Evolutionary conservation across 1,139 yeast genomes (phyloP), one percentile per base, ranked within the genome.

Genomic region (Candida dubliniensis): DNA sequence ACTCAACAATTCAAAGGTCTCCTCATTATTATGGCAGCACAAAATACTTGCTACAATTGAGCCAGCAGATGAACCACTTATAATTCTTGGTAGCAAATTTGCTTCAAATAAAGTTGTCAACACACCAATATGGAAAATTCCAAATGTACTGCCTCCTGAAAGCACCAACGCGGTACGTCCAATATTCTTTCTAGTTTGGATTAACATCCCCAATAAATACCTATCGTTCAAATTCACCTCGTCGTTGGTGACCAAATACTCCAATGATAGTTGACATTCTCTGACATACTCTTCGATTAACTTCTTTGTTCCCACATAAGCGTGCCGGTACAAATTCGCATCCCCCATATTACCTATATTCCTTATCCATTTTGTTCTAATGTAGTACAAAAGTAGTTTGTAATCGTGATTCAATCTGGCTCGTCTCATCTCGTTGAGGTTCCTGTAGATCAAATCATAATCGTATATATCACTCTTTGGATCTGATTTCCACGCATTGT

Each of bases 11-110:
- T 64, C 71, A 24, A 77, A 71, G 2, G 87, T 76, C 61, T 91
- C 98, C 39, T 82, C 87, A 53, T 84, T 84, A 11, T 84, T 79
- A 58, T 87, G 89, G 14, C 87, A 84, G 57, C 96, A 89, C 41
- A 93, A 71, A 13, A 91, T 81, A 45, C 96, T 81, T 10, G 99
- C 98, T 46, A 95, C 84, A 44, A 93, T 91, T 1, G 97, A 90
- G 13, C 99, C 99, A 0, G 98, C 96, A 11, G 96, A 88, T 9
- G 96, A 86, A 0, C 99, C 99, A 42, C 96, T 86, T n/a, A 93
- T 81, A 40, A 93, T 88, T 40, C 90, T 74, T 0, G 99, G 99
- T 35, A 93, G 68, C 31, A 91, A 70, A 43, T 84, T 82, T 38
- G 79, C 77, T 54, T 87, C 95, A 40, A 85, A 67, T 34, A 93